phyloP scores from a whole-genome alignment of 495 filamentous ascomycete species.

The Cercophora scortea region DNA sequence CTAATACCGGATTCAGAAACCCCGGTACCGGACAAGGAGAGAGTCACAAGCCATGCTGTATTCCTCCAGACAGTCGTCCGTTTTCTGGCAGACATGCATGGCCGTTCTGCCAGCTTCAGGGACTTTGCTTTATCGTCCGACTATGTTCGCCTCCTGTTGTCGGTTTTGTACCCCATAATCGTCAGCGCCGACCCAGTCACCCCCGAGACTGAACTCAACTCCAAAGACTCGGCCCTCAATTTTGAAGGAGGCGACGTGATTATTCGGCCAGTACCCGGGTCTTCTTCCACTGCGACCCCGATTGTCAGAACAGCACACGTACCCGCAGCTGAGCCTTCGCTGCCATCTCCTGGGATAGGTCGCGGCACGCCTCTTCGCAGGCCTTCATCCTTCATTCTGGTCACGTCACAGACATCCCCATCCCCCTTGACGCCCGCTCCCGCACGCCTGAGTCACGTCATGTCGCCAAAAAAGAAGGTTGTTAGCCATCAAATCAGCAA shows the following conservation, averaged over 20 bases:
- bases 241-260: constrained; percentile 83
- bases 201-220: constrained; percentile 75
- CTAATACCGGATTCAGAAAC: constrained; percentile 20
- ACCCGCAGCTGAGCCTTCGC: constrained; percentile 36
- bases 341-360: constrained; percentile 29
- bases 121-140: constrained; percentile 71
- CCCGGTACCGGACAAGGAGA: constrained; percentile 35
- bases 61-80: constrained; percentile 67
- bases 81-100: constrained; percentile 71
- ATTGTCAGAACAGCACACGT: constrained; percentile 65
- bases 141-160: constrained; percentile 71
- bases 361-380: constrained; percentile 54
- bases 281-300: constrained; percentile 41
- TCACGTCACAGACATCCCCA: constrained; percentile 59
- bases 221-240: constrained; percentile 65
- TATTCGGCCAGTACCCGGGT: constrained; percentile 62
- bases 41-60: constrained; percentile 39
- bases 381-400: constrained; percentile 82
- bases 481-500: constrained; percentile 50
- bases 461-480: constrained; percentile 48
- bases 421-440: constrained; percentile 39
- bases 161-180: constrained; percentile 73
- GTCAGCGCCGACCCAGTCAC: constrained; percentile 75
- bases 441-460: constrained; percentile 53
- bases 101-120: constrained; percentile 62